Evolutionary conservation across 129 eudicot genomes (phyloP), one percentile per base, ranked within the genome.

Genomic region (Artemisia annua): DNA sequence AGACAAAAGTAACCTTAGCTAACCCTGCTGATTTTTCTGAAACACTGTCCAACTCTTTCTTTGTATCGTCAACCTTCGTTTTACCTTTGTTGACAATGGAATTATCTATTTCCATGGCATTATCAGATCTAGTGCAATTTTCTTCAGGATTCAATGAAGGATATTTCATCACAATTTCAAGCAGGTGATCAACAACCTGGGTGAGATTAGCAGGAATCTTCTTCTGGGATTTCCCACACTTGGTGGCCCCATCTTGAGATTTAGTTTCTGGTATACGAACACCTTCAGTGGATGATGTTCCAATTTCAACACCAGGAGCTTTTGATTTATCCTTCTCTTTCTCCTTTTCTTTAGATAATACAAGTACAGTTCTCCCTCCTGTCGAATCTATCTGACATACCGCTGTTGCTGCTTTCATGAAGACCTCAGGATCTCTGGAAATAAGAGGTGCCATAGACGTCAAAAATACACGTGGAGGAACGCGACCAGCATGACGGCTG

Each of bases 361-460:
- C 83, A 57, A 94, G 83, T 64, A 82, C 70, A 13, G 80, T 78
- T 73, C 97, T 90, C 71, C 97, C 99, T 52, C 91, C 99, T 50
- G 97, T 83, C 60, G 91, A 82, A 68, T 94, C 99, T 87, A 94
- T 67, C 83, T 88, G 91, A 73, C 99, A 94, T 53, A 90, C 96
- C 22, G 83, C 82, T 46, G 89, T 77, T 54, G 90, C 92, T 62
- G 99, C 99, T 82, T 83, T 94, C 85, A 91, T 86, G 81, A 90
- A 94, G 62, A 88, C 82, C 74, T 56, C 91, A 2, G 99, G 97
- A 78, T 94, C 97, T 86, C 99, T 84, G 26, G 97, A 84, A 68
- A 90, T 87, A 64, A 90, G 89, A 79, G 97, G 91, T 10, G 98
- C 91, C 97, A 94, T 84, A 13, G 99, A 90, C 35, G 97, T 94